Conservation (phyloP, 257 asterid genomes). For the Haberlea rhodopensis region DNA sequence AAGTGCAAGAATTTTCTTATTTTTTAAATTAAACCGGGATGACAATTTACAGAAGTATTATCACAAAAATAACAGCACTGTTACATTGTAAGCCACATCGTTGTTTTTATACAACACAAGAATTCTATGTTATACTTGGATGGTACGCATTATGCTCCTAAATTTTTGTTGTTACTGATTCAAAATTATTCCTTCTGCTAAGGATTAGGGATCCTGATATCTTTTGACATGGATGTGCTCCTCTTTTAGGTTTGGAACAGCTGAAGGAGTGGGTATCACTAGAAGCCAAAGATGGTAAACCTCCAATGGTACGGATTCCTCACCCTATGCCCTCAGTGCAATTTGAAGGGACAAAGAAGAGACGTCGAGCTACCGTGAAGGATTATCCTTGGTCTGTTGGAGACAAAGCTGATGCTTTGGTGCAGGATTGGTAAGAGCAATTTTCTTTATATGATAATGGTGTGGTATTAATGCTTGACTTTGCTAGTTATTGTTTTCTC, state of each 20-base stretch:
- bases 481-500: not conserved
- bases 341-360: slow-evolving; percentile 72
- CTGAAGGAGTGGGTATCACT: slow-evolving; percentile 86
- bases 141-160: not conserved
- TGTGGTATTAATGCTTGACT: not conserved
- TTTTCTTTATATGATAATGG: slow-evolving; percentile 7
- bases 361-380: slow-evolving; percentile 70
- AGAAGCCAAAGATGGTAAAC: slow-evolving; percentile 51
- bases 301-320: slow-evolving; percentile 64
- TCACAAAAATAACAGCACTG: not conserved
- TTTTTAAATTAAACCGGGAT: slow-evolving; percentile 16
- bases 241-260: slow-evolving; percentile 42
- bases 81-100: not conserved
- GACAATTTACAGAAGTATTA: not conserved
- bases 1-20: not conserved
- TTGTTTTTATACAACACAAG: not conserved
- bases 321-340: slow-evolving; percentile 55
- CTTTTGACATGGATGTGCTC: slow-evolving; percentile 9
- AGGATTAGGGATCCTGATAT: slow-evolving; percentile 7
- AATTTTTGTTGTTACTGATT: not conserved
- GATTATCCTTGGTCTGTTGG: slow-evolving; percentile 81
- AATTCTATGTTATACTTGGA: not conserved
- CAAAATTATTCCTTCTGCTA: not conserved
- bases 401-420: slow-evolving; percentile 85
- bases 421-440: slow-evolving; percentile 61